A percentile compares a stretch with the other conserved stretches of the same genome.
Conservation (phyloP, 495 filamentous ascomycete genomes). For the Cryomyces minteri region DNA sequence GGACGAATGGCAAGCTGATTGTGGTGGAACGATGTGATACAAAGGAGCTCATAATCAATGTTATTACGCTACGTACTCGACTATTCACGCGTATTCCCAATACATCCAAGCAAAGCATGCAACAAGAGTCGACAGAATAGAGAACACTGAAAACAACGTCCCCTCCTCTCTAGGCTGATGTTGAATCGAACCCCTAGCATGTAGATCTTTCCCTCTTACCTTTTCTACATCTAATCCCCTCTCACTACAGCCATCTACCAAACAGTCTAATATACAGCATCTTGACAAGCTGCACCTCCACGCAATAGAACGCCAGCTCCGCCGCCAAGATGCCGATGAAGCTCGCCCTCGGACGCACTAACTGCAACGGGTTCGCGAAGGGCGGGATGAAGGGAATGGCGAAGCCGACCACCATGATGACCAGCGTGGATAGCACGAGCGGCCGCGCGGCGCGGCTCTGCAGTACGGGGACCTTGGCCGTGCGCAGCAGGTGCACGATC, state of each 20-base stretch:
- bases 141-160: too few species aligned
- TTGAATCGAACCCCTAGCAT: too few species aligned
- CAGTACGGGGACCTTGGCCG: not conserved
- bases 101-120: too few species aligned
- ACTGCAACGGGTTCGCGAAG: not conserved
- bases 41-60: too few species aligned
- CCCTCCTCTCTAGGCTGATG: too few species aligned
- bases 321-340: not conserved
- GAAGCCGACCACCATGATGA: not conserved
- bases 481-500: slow-evolving; percentile 1
- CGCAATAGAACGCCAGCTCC: not conserved
- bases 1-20: too few species aligned
- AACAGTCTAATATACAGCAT: not conserved
- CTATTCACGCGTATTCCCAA: too few species aligned
- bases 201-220: too few species aligned
- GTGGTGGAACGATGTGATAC: too few species aligned
- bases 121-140: too few species aligned
- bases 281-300: slow-evolving; percentile 1
- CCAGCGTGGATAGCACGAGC: not conserved
- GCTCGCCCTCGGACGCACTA: not conserved
- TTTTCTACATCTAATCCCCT: too few species aligned
- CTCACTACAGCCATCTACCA: not conserved
- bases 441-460: not conserved
- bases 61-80: too few species aligned
- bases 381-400: slow-evolving; percentile 1